Percentiles rank a stretch among this genome's conserved stretches.
Evolutionary conservation across 306 rosid species (phyloP).

Genomic region (Corylus americana): DNA sequence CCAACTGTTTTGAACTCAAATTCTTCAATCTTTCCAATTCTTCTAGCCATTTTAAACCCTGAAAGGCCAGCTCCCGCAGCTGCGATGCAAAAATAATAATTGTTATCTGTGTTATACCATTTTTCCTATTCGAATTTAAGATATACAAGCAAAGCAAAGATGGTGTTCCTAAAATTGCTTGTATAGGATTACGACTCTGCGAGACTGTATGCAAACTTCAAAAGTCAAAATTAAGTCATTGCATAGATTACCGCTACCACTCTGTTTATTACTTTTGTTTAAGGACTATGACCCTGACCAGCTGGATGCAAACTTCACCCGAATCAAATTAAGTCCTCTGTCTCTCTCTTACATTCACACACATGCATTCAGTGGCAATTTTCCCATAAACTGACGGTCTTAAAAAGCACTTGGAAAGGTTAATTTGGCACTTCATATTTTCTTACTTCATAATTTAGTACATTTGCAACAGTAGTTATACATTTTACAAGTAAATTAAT

Average conservation of each 20-base stretch:
- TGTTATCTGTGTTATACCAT: conserved; percentile 7
- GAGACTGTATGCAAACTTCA: neutral
- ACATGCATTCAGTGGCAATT: neutral
- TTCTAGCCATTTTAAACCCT: conserved; percentile 65
- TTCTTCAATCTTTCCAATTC: conserved; percentile 62
- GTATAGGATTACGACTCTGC: neutral
- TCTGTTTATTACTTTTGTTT: neutral
- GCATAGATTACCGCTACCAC: neutral
- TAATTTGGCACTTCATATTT: neutral
- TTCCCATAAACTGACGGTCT: neutral
- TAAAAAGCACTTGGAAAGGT: neutral
- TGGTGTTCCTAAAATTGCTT: neutral
- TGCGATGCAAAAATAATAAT: conserved; percentile 33
- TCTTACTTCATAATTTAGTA: neutral
- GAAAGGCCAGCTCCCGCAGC: conserved; percentile 64
- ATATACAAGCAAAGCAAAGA: neutral
- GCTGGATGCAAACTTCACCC: neutral
- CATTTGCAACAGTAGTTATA: neutral
- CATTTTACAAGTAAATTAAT: neutral
- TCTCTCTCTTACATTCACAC: neutral
- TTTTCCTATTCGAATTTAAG: neutral
- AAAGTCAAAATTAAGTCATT: neutral
- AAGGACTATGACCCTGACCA: neutral
- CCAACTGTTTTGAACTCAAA: conserved; percentile 51
- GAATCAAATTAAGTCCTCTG: neutral